Evolutionary conservation across 78 protist species (phyloP).

Genomic region (Goniomonas avonlea): DNA sequence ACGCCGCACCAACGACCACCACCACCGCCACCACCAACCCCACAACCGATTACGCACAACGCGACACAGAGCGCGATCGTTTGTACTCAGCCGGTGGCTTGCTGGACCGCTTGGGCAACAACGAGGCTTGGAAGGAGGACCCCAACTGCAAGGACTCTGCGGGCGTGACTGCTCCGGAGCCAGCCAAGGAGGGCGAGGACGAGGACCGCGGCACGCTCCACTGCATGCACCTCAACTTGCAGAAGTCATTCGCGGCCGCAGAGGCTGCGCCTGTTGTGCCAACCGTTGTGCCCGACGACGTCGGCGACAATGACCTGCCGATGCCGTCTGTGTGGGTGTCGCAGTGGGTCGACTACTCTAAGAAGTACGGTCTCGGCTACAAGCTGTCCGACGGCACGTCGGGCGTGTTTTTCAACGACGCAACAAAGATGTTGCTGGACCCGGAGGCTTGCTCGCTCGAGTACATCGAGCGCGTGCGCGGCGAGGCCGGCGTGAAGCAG

Average conservation of each 20-base stretch:
- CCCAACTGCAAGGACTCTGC: no score
- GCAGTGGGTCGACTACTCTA: conserved; percentile 70
- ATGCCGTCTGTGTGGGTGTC: conserved; percentile 42
- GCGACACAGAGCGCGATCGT: no score
- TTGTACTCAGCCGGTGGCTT: no score
- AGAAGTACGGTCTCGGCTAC: conserved; percentile 91
- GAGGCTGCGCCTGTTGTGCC: background rate
- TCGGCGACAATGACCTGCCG: background rate
- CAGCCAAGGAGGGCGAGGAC: background rate
- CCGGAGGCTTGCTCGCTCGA: conserved; percentile 7
- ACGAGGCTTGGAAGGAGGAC: no score
- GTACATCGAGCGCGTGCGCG: conserved; percentile 14
- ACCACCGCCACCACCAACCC: no score
- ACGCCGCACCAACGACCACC: background rate
- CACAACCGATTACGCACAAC: no score
- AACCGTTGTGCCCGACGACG: background rate
- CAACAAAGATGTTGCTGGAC: conserved; percentile 33
- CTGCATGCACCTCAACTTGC: conserved; percentile 4
- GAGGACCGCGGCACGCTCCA: conserved; percentile 7
- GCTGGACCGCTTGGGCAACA: no score
- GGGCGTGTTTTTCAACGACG: conserved; percentile 87
- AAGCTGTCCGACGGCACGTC: conserved; percentile 50
- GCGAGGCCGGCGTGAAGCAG: background rate
- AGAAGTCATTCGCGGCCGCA: background rate
- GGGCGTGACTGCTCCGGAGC: background rate